Evolutionary conservation across 208 protist genomes (phyloP).

Genomic region (Kentomonas sorsogonicus): DNA sequence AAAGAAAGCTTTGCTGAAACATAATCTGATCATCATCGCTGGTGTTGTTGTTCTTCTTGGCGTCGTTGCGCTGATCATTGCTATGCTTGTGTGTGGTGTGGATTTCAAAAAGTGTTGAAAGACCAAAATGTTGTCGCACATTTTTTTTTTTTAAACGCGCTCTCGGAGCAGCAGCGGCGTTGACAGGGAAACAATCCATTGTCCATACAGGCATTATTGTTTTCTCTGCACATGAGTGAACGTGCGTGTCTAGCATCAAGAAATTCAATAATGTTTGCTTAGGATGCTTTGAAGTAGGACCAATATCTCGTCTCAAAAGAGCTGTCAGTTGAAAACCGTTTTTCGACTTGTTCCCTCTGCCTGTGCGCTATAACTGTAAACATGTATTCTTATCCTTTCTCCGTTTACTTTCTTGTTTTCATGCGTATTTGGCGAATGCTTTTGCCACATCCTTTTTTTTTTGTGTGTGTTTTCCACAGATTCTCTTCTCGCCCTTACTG

Average conservation of each 20-base stretch:
- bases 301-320: no score
- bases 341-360: no score
- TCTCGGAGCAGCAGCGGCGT: not conserved
- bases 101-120: conserved; percentile 67
- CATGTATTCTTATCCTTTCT: conserved; percentile 9
- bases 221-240: conserved; percentile 4
- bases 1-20: conserved; percentile 46
- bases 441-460: not conserved
- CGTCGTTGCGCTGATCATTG: conserved; percentile 55
- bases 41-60: conserved; percentile 42
- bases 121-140: not conserved
- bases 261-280: no score
- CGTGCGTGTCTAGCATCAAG: no score
- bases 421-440: conserved; percentile 1
- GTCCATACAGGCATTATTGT: not conserved
- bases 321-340: no score
- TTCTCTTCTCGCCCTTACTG: conserved; percentile 3
- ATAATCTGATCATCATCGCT: conserved; percentile 64
- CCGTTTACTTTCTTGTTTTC: not conserved
- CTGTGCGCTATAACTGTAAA: no score
- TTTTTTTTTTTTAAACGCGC: conserved; percentile 17
- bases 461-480: not conserved
- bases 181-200: not conserved
- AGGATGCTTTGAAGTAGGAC: no score
- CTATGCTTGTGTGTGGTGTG: conserved; percentile 55